Evolutionary conservation across 345 rosid species (phyloP), one percentile per base, ranked within the genome.

Genomic region (Lepidium aucheri): DNA sequence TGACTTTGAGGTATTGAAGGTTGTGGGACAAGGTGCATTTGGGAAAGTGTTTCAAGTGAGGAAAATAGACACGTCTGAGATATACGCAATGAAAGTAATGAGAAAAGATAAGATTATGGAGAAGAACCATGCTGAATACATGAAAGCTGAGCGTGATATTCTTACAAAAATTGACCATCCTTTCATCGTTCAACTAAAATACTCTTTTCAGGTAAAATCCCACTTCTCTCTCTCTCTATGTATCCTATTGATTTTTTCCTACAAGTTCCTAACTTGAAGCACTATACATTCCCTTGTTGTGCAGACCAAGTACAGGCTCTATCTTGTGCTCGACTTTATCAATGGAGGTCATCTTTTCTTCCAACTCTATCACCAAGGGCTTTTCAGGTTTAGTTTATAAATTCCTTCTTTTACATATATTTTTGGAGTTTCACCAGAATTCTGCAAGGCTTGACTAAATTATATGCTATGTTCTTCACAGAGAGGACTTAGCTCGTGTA

Each of bases 31-130:
- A 77, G 99, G 99, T 77, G 92, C 96, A 57, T 94, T 94, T 81
- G 99, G 89, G 59, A 94, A 84, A 83, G 99, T 94, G 20, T 90
- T 47, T 61, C 97, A 94, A 68, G 99, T 90, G 52, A 88, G 89
- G 86, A 85, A 85, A 53, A 90, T 75, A 66, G 88, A 85, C 20
- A 85, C 99, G 0, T 77, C 86, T 6, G 96, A 94, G 73, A 86
- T 94, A 65, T 88, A 73, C 60, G 99, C 99, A 3, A 94, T 94
- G 99, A 94, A 94, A 83, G 99, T 94, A 57, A 85, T 94, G 97
- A 75, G 99, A 45, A 94, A 94, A 83, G 99, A 94, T 72, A 84
- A 76, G 62, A 86, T 94, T 9, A 80, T 94, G 83, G 96, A 94
- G 85, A 90, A 84, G 80, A 84, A 94, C 77, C 97, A 88, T 40